Percentiles rank a stretch among this genome's conserved stretches.
phyloP scores from a whole-genome alignment of 2,329 filamentous ascomycete genomes.

The Sphaerulina musiva region DNA sequence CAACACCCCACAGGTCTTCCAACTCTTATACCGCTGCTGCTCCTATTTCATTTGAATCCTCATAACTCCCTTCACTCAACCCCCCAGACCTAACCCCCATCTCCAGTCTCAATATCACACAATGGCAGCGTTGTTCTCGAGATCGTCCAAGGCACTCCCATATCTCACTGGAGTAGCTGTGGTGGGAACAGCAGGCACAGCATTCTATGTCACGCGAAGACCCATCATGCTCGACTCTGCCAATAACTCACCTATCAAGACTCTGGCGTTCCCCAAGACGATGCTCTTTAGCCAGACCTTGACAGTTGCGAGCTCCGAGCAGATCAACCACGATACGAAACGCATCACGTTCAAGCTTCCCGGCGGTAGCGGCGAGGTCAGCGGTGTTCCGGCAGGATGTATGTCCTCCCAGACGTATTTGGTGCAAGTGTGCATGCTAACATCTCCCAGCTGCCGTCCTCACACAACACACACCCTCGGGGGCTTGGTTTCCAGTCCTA shows the following conservation, averaged over 20 bases:
- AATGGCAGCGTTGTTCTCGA: conserved; percentile 18
- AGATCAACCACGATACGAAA: conserved; percentile 33
- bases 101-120: not conserved
- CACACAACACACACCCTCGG: conserved; percentile 52
- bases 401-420: not conserved
- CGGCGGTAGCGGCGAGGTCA: conserved; percentile 26
- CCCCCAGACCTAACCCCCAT: not conserved
- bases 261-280: conserved; percentile 27
- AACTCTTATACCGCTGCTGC: not conserved
- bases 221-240: conserved; percentile 26
- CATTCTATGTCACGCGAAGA: conserved; percentile 9
- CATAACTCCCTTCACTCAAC: not conserved
- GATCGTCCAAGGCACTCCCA: conserved; percentile 16
- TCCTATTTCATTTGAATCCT: not conserved
- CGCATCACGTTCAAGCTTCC: conserved; percentile 30
- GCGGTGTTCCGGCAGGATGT: conserved; percentile 29
- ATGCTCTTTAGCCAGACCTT: conserved; percentile 32
- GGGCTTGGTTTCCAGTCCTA: conserved; percentile 52
- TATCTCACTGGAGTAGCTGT: conserved; percentile 16
- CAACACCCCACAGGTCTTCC: no score
- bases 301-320: conserved; percentile 28
- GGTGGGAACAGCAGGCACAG: conserved; percentile 14
- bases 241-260: conserved; percentile 23
- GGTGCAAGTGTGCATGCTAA: not conserved
- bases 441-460: conserved; percentile 49